Evolutionary conservation across 2,329 filamentous ascomycete species (phyloP).

Genomic region (Lachnellula arida): DNA sequence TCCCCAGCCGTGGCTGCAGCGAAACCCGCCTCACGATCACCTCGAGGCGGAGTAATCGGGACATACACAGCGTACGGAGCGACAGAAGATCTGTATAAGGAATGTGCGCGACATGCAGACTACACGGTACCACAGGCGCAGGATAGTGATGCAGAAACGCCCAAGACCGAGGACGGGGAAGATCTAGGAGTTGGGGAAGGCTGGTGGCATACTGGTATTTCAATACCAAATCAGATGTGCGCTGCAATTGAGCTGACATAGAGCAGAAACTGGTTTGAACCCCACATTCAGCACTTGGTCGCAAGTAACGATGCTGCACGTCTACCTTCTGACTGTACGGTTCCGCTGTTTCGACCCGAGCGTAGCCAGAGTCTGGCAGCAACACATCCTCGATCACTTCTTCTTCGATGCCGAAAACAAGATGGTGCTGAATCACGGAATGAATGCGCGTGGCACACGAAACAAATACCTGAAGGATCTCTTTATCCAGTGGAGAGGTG

Average conservation of each 20-base stretch:
- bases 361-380: conserved; percentile 71
- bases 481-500: conserved; percentile 87
- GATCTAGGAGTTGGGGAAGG: conserved; percentile 72
- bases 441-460: conserved; percentile 53
- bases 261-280: conserved; percentile 66
- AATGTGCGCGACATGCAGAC: conserved; percentile 24
- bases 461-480: conserved; percentile 77
- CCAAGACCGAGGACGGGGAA: conserved; percentile 71
- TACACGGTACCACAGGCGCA: conserved; percentile 23
- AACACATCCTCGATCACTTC: conserved; percentile 91
- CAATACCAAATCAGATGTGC: neutral
- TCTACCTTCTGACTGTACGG: conserved; percentile 84
- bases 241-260: conserved; percentile 2
- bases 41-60: conserved; percentile 39
- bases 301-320: conserved; percentile 91
- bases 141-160: conserved; percentile 56
- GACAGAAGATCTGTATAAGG: conserved; percentile 61
- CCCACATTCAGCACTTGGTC: conserved; percentile 96
- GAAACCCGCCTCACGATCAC: no score
- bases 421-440: conserved; percentile 76
- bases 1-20: conserved; percentile 21
- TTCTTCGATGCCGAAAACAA: conserved; percentile 83
- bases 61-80: conserved; percentile 76
- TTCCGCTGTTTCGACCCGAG: conserved; percentile 72
- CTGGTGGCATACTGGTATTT: conserved; percentile 75